phyloP scores from a whole-genome alignment of 805 yeast genomes.

The Wickerhamomyces bisporus region DNA sequence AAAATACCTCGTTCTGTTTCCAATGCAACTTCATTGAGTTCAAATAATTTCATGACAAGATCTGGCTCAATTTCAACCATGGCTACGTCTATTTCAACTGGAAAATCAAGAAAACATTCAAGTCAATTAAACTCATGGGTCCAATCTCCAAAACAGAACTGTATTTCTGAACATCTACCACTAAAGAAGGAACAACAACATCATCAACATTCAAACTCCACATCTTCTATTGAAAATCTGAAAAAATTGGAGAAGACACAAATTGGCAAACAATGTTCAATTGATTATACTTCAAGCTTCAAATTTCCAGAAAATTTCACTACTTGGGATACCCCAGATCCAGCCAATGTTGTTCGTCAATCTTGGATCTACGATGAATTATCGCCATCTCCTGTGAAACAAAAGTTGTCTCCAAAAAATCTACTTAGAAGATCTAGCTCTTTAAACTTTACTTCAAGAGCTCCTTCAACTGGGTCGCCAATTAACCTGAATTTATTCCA shows the following conservation, averaged over 20 bases:
- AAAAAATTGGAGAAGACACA: constrained; percentile 19
- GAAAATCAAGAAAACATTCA: constrained; percentile 9
- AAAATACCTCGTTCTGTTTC: constrained; percentile 16
- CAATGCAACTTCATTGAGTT: constrained; percentile 14
- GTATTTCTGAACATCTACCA: too few species aligned
- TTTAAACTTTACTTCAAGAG: constrained; percentile 5
- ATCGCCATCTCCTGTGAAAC: constrained; percentile 8
- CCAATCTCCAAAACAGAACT: background rate
- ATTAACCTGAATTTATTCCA: constrained; percentile 8
- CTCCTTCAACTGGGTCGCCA: background rate
- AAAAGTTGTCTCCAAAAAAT: background rate
- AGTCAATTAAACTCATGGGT: constrained; percentile 5
- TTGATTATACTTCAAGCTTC: constrained; percentile 7
- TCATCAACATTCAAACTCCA: constrained; percentile 10
- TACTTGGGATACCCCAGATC: constrained; percentile 21
- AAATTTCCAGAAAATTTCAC: constrained; percentile 3
- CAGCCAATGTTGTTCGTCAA: constrained; percentile 17
- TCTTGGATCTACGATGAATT: constrained; percentile 21
- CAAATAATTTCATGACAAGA: constrained; percentile 13
- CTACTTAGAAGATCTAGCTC: constrained; percentile 5
- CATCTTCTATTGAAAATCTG: constrained; percentile 19
- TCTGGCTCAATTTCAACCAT: constrained; percentile 21
- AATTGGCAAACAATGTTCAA: constrained; percentile 16
- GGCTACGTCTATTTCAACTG: constrained; percentile 15
- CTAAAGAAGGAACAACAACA: too few species aligned